Evolutionary conservation across 805 yeast species (phyloP).

Genomic region (Yarrowia osloensis): DNA sequence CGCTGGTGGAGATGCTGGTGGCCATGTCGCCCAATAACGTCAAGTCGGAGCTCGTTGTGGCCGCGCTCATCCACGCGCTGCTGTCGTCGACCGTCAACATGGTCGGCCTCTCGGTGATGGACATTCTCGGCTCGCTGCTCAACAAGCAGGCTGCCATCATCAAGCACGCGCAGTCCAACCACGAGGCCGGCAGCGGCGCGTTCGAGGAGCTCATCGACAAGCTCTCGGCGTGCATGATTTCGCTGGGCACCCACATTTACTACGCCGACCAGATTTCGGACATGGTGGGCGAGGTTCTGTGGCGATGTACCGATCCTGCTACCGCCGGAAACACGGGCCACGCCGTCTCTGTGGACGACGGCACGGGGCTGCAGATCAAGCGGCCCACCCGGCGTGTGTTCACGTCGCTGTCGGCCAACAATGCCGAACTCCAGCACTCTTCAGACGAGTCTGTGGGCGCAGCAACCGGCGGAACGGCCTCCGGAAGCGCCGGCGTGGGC

Average conservation of each 20-base stretch:
- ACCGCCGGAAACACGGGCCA: constrained; percentile 17
- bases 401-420: neutral
- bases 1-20: constrained; percentile 45
- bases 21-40: constrained; percentile 34
- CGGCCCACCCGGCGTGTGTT: constrained; percentile 28
- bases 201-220: constrained; percentile 44
- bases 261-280: constrained; percentile 86
- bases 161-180: constrained; percentile 32
- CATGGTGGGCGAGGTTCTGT: constrained; percentile 65
- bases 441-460: constrained; percentile 28
- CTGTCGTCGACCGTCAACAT: constrained; percentile 78
- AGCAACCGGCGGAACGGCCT: constrained; percentile 10
- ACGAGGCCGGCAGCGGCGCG: constrained; percentile 27
- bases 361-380: constrained; percentile 30
- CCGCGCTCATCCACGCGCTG: constrained; percentile 48
- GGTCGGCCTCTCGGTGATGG: constrained; percentile 85
- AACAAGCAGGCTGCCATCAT: constrained; percentile 39
- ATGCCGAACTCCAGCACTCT: neutral
- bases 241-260: constrained; percentile 74
- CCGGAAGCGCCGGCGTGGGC: neutral
- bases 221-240: constrained; percentile 62
- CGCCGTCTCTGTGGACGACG: constrained; percentile 19
- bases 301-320: constrained; percentile 35
- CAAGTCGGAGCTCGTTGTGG: constrained; percentile 40
- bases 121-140: constrained; percentile 57